These are phyloP conservation scores for Tranzscheliella williamsii DNA, from an alignment of 1,284 basidiomycete genomes.

Conservation along the genomic window DNA sequence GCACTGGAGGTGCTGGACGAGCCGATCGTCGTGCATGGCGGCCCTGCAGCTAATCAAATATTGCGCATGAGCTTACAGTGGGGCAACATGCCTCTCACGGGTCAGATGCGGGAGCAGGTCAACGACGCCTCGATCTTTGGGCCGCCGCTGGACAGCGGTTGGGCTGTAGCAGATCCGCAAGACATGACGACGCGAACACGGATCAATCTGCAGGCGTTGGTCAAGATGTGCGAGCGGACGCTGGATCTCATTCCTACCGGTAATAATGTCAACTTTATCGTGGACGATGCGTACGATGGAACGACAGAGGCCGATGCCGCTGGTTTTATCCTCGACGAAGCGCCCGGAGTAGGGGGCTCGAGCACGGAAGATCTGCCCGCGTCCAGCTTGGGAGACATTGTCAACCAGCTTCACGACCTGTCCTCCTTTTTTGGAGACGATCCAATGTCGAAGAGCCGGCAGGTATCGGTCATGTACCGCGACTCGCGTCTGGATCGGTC, in stretches of 20 bases:
- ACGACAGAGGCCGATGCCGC: slow-evolving; percentile 12
- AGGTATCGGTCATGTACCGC: slow-evolving; percentile 34
- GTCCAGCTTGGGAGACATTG: slow-evolving; percentile 46
- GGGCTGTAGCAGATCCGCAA: slow-evolving; percentile 53
- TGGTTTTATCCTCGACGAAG: slow-evolving; percentile 28
- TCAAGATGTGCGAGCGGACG: slow-evolving; percentile 51
- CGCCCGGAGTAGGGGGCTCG: slow-evolving; percentile 12
- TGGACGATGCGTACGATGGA: slow-evolving; percentile 40
- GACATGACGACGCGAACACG: slow-evolving; percentile 48
- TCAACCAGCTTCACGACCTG: slow-evolving; percentile 57
- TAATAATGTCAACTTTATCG: slow-evolving; percentile 52
- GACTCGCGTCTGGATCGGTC: slow-evolving; percentile 29
- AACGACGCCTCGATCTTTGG: slow-evolving; percentile 49
- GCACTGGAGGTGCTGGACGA: slow-evolving; percentile 90
- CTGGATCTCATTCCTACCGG: slow-evolving; percentile 42
- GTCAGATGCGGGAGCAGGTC: slow-evolving; percentile 35
- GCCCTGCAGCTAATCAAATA: slow-evolving; percentile 79
- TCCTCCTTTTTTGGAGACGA: slow-evolving; percentile 56
- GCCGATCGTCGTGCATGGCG: slow-evolving; percentile 74
- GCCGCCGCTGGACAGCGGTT: slow-evolving; percentile 49
- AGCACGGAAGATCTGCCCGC: slow-evolving; percentile 9
- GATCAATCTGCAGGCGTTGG: slow-evolving; percentile 52
- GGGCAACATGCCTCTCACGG: slow-evolving; percentile 26
- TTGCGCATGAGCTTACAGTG: slow-evolving; percentile 72
- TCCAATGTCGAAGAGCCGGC: slow-evolving; percentile 32